Percentiles rank a stretch among this genome's conserved stretches.
These are phyloP conservation scores for Rhododendron vialii DNA, from an alignment of 148 eudicot species.

Conservation along the genomic window DNA sequence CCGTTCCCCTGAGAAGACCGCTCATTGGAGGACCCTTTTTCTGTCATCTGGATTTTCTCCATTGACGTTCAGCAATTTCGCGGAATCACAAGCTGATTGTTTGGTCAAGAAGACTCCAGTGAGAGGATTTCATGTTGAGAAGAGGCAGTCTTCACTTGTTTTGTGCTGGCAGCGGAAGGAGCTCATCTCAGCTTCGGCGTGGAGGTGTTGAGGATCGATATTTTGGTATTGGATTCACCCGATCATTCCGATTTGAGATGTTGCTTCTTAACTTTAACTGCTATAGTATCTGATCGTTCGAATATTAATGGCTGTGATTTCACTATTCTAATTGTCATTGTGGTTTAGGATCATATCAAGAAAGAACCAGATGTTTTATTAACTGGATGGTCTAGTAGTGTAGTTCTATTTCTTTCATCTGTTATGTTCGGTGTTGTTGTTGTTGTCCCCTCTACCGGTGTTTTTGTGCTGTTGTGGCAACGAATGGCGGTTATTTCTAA, in stretches of 20 bases:
- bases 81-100: constrained; percentile 85
- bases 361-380: constrained; percentile 24
- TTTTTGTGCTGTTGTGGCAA: constrained; percentile 21
- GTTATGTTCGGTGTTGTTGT: constrained; percentile 19
- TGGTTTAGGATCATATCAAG: constrained; percentile 20
- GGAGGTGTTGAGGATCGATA: constrained; percentile 58
- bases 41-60: constrained; percentile 64
- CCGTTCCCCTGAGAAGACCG: constrained; percentile 60
- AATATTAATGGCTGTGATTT: constrained; percentile 18
- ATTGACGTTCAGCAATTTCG: constrained; percentile 65
- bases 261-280: constrained; percentile 14
- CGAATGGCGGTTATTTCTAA: constrained; percentile 19
- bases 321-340: constrained; percentile 21
- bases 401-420: constrained; percentile 20
- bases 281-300: constrained; percentile 10
- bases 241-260: neutral
- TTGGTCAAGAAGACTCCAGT: constrained; percentile 78
- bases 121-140: constrained; percentile 78
- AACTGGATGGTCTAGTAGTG: constrained; percentile 23
- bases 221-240: neutral
- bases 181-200: constrained; percentile 84
- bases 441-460: constrained; percentile 25
- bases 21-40: constrained; percentile 78
- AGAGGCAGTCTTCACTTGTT: constrained; percentile 74
- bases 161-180: constrained; percentile 86